A percentile compares a stretch with the other conserved stretches of the same genome.
Evolutionary conservation across 192 early-diverging fungal genomes (phyloP).

Genomic region (Ambispora gerdemannii): DNA sequence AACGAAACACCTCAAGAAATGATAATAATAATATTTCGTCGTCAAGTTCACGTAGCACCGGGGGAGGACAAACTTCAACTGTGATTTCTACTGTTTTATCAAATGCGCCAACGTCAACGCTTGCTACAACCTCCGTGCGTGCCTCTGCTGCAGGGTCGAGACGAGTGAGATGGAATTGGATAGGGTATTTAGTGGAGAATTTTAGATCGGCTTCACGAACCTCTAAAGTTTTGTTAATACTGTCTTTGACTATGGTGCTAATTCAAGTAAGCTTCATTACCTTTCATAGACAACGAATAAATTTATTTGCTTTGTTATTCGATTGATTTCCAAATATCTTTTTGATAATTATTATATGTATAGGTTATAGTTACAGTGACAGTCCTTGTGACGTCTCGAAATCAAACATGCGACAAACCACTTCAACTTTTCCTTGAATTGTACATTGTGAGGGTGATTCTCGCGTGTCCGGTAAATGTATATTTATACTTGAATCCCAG

Average conservation of each 20-base stretch:
- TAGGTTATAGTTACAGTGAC: slow-evolving; percentile 24
- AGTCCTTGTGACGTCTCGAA: slow-evolving; percentile 11
- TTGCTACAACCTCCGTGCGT: slow-evolving; percentile 26
- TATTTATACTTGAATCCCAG: slow-evolving; percentile 58
- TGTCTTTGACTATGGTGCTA: slow-evolving; percentile 7
- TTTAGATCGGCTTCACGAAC: slow-evolving; percentile 30
- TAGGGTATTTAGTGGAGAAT: slow-evolving; percentile 7
- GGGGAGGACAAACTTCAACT: background rate
- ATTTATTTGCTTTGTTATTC: background rate
- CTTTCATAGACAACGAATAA: background rate
- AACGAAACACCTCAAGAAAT: too few relatives aligned
- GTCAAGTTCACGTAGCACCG: too few relatives aligned
- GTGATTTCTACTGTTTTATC: slow-evolving; percentile 23
- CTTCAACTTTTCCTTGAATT: slow-evolving; percentile 61
- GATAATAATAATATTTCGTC: too few relatives aligned
- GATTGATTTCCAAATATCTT: background rate
- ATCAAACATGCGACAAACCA: slow-evolving; percentile 9
- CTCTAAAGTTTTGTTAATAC: slow-evolving; percentile 19
- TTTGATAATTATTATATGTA: background rate
- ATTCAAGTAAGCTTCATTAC: slow-evolving; percentile 17
- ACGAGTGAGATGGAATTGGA: slow-evolving; percentile 18
- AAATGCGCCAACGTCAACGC: background rate
- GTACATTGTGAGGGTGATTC: slow-evolving; percentile 52
- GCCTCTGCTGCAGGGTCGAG: slow-evolving; percentile 16
- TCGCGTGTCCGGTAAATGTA: slow-evolving; percentile 63